Conservation (phyloP, 352 stramenopile species). For the Globisporangium irregulare region DNA sequence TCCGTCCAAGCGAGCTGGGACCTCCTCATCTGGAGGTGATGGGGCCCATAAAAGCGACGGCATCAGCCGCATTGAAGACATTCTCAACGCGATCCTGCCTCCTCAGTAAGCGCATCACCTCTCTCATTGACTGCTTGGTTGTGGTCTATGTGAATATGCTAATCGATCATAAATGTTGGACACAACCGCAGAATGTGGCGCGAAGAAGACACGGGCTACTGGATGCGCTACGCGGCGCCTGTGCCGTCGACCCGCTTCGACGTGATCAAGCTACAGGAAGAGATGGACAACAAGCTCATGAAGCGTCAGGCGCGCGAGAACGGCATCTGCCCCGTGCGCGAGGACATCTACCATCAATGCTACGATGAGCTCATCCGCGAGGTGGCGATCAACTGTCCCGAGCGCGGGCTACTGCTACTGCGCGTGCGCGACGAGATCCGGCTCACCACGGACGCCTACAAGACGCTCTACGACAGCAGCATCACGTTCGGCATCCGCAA, state of each 20-base stretch:
- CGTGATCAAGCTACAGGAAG: conserved; percentile 90
- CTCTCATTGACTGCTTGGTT: background rate
- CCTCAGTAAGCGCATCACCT: conserved; percentile 44
- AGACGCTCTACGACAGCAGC: conserved; percentile 93
- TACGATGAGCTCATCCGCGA: conserved; percentile 94
- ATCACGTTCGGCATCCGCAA: conserved; percentile 93
- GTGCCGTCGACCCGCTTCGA: conserved; percentile 90
- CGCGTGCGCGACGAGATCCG: conserved; percentile 92
- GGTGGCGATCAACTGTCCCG: conserved; percentile 89
- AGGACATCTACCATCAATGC: conserved; percentile 92
- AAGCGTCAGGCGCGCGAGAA: conserved; percentile 90
- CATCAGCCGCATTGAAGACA: conserved; percentile 68
- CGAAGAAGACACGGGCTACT: conserved; percentile 79
- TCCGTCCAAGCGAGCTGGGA: conserved; percentile 39
- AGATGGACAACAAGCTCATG: conserved; percentile 87
- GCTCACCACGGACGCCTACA: conserved; percentile 94
- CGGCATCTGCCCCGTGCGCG: conserved; percentile 91
- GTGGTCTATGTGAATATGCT: background rate
- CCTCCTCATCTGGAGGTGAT: conserved; percentile 22
- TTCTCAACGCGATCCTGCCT: conserved; percentile 72
- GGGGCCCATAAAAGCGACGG: conserved; percentile 37
- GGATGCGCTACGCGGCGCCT: conserved; percentile 90
- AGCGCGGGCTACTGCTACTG: conserved; percentile 89
- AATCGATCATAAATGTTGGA: background rate
- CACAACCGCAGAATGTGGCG: conserved; percentile 58